These are phyloP conservation scores for Gracilariopsis chorda DNA, from an alignment of 23 red algal species.

Conservation along the genomic window DNA sequence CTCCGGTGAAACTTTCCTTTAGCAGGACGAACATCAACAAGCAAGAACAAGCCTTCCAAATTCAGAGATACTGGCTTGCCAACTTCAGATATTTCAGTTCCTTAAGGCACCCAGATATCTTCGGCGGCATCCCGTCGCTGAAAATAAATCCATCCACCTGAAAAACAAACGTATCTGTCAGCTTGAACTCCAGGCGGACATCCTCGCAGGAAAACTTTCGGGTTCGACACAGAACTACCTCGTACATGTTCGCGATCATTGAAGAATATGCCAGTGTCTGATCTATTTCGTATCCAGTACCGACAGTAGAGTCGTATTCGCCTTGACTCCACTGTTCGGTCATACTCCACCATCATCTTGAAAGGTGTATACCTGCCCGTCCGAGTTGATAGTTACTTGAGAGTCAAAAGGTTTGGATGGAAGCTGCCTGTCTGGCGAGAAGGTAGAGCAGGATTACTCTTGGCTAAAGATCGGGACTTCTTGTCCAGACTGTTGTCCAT, in stretches of 20 bases:
- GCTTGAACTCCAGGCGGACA: constrained; percentile 46
- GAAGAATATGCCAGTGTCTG: constrained; percentile 61
- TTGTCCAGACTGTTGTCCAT: constrained; percentile 55
- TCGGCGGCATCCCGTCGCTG: constrained; percentile 67
- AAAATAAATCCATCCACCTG: constrained; percentile 60
- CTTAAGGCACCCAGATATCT: constrained; percentile 56
- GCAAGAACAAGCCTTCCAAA: constrained; percentile 39
- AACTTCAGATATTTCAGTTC: constrained; percentile 65
- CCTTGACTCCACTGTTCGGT: neutral
- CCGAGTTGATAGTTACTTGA: constrained; percentile 18
- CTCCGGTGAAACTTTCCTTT: constrained; percentile 54
- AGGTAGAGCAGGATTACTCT: neutral
- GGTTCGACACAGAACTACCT: constrained; percentile 5
- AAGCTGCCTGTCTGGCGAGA: constrained; percentile 16
- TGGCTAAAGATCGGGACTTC: neutral
- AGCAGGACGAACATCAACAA: constrained; percentile 80
- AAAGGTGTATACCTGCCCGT: constrained; percentile 43
- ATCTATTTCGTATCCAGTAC: constrained; percentile 87
- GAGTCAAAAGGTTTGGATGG: constrained; percentile 26
- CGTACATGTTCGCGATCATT: constrained; percentile 14
- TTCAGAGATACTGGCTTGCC: constrained; percentile 67
- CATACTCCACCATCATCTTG: constrained; percentile 22
- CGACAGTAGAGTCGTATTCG: constrained; percentile 41
- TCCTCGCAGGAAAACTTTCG: constrained; percentile 43
- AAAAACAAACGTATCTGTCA: constrained; percentile 73